These are phyloP conservation scores for Chamaecrista fasciculata DNA, from an alignment of 306 rosid genomes.

Conservation along the genomic window DNA sequence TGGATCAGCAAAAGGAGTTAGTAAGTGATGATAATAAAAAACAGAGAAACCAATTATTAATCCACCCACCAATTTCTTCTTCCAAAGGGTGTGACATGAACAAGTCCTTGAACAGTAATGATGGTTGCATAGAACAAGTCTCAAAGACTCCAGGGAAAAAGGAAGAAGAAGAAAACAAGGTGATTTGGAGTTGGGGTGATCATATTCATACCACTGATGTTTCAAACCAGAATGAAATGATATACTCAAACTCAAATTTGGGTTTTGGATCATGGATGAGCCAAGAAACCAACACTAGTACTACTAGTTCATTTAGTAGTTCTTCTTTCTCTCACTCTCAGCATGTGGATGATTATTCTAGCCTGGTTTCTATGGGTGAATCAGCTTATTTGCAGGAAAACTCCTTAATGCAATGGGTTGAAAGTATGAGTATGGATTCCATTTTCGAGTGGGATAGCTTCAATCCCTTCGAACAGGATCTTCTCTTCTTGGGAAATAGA, in stretches of 20 bases:
- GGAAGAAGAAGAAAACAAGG: slow-evolving; percentile 35
- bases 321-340: slow-evolving; percentile 49
- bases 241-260: slow-evolving; percentile 40
- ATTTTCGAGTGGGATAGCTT: slow-evolving; percentile 58
- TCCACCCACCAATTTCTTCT: slow-evolving; percentile 20
- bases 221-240: slow-evolving; percentile 38
- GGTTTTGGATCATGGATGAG: slow-evolving; percentile 52
- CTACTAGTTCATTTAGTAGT: slow-evolving; percentile 41
- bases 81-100: slow-evolving; percentile 28
- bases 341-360: slow-evolving; percentile 56
- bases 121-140: slow-evolving; percentile 3
- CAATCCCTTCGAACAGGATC: slow-evolving; percentile 50
- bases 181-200: slow-evolving; percentile 33
- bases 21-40: slow-evolving; percentile 21
- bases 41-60: not conserved
- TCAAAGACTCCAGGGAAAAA: slow-evolving; percentile 23
- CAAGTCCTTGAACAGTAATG: slow-evolving; percentile 21
- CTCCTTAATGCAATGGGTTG: slow-evolving; percentile 51
- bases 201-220: slow-evolving; percentile 41
- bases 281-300: slow-evolving; percentile 43
- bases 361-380: slow-evolving; percentile 50
- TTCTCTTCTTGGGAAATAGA: slow-evolving; percentile 40
- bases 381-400: slow-evolving; percentile 38
- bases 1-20: slow-evolving; percentile 32
- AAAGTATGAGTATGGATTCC: slow-evolving; percentile 47